Base-by-base conservation (phyloP, 78 protist genomes). In the Dictyostelium capitatum region DNA sequence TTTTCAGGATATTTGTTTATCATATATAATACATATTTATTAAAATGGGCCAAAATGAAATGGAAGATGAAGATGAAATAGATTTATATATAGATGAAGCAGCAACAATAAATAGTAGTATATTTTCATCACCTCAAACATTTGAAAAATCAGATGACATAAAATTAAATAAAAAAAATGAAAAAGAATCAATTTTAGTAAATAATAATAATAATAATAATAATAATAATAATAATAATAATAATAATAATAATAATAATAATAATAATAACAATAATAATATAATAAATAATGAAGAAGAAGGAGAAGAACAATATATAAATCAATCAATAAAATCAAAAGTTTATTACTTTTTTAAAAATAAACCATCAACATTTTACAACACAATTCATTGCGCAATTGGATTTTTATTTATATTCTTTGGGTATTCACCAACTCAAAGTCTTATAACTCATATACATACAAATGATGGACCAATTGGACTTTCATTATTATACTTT, bases 371-470 rank as follows among this genome's bases (percentile, higher is more conserved):
- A 37, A 19, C 62, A 48, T 20, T 74, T 7, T 74, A 47, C n/a
- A 41, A 70, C 8, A 73, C 82, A 5, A 28, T 83, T 25, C 91
- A 83, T 56, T 43, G 75, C 23, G 50, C 77, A n/a, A 57, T 83
- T 41, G 91, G 82, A 4, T 83, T 83, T 57, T 48, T 73, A 41
- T 83, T 83, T 53, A 30, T 83, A 37, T 83, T 83, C 41, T 54
- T 83, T 41, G 91, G 91, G 48, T 79, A 65, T 59, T 30, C 83
- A 20, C 92, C 92, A 77, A 85, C 83, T 41, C 92, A 85, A 77
- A 85, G 67, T 48, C 7, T 85, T n/a, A 59, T 47, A 3, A 64
- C 78, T 11, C 48, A 17, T 48, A 75, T 85, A 17, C 92, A 85
- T n/a, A 48, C 56, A 64, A 48, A 64, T 0, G 64, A 74, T 77